phyloP scores from a whole-genome alignment of 768 basidiomycete genomes.

The Thelephora aurantiotincta region DNA sequence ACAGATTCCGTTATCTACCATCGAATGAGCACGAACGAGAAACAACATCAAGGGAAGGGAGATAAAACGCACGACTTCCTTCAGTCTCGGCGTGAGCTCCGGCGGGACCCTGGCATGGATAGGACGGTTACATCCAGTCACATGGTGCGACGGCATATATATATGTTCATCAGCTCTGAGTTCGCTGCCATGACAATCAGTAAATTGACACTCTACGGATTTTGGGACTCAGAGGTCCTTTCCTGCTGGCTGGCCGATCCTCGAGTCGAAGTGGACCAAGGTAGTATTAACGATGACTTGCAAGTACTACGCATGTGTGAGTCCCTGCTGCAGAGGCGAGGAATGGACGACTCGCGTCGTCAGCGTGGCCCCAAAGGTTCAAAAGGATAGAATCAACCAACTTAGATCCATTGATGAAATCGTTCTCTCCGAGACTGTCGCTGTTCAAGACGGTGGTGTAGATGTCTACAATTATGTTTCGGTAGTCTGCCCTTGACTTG shows the following conservation, averaged over 20 bases:
- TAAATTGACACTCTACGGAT: too few species aligned
- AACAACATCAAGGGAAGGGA: conserved; percentile 1
- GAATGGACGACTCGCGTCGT: conserved; percentile 42
- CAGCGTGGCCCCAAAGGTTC: conserved; percentile 62
- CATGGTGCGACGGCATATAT: too few species aligned
- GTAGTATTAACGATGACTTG: conserved; percentile 52
- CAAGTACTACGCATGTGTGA: conserved; percentile 31
- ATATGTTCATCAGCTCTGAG: too few species aligned
- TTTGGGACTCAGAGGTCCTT: too few species aligned
- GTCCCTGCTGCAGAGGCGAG: conserved; percentile 2
- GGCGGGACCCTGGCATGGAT: too few species aligned
- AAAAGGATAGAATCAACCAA: conserved; percentile 72
- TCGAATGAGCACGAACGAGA: conserved; percentile 26
- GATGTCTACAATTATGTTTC: conserved; percentile 70
- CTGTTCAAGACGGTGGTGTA: conserved; percentile 62
- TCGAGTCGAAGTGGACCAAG: conserved; percentile 41
- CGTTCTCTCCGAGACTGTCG: conserved; percentile 67
- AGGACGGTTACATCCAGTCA: too few species aligned
- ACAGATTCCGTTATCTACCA: conserved; percentile 87
- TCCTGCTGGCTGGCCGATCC: too few species aligned
- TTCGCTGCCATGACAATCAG: too few species aligned
- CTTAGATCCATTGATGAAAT: conserved; percentile 74
- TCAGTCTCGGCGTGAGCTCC: conserved; percentile 65
- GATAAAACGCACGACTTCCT: conserved; percentile 56
- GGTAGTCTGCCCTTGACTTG: conserved; percentile 60